Evolutionary conservation across 768 basidiomycete species (phyloP).

Genomic region (Pholiota microspora): DNA sequence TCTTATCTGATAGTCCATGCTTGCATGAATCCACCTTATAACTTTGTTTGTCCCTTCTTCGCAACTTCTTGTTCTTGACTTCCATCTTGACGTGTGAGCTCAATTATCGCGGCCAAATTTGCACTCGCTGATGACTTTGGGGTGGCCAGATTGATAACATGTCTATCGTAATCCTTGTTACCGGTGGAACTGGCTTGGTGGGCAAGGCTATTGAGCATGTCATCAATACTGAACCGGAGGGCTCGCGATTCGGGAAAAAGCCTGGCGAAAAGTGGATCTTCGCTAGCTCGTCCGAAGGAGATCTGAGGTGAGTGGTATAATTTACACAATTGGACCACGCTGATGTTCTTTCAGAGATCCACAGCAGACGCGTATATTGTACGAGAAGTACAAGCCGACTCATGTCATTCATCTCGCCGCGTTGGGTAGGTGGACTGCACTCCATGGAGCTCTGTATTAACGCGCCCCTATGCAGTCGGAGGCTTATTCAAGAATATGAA

Average conservation of each 20-base stretch:
- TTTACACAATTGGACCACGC: background rate
- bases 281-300: slow-evolving; percentile 73
- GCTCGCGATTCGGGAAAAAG: slow-evolving; percentile 74
- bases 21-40: too few species aligned
- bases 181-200: slow-evolving; percentile 84
- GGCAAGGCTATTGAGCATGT: slow-evolving; percentile 81
- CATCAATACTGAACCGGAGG: slow-evolving; percentile 74
- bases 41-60: background rate
- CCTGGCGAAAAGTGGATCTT: slow-evolving; percentile 87
- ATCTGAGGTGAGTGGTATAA: slow-evolving; percentile 63
- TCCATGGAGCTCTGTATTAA: background rate
- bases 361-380: slow-evolving; percentile 67
- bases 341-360: slow-evolving; percentile 52
- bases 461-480: slow-evolving; percentile 57
- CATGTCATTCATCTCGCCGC: slow-evolving; percentile 97
- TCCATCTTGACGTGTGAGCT: slow-evolving; percentile 1
- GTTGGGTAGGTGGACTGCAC: slow-evolving; percentile 53
- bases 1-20: too few species aligned
- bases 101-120: background rate
- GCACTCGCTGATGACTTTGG: too few species aligned
- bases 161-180: slow-evolving; percentile 67
- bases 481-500: slow-evolving; percentile 97
- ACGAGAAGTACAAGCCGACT: slow-evolving; percentile 90
- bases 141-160: slow-evolving; percentile 18
- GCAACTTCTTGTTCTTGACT: background rate